phyloP scores from a whole-genome alignment of 2,329 filamentous ascomycete species.

The Immersiporthe knoxdaviesiana region DNA sequence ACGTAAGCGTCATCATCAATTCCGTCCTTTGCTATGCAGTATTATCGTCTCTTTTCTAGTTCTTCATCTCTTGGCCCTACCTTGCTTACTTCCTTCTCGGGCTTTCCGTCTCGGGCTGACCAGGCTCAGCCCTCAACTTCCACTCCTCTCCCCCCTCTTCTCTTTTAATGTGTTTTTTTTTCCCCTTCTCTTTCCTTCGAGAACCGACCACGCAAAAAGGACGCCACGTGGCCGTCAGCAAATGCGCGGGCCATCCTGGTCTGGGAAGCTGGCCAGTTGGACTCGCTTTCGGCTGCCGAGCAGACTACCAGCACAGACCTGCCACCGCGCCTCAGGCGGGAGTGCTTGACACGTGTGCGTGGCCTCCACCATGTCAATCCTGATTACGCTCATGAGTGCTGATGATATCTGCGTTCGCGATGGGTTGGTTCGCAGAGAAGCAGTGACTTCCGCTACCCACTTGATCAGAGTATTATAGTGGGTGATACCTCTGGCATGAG shows the following conservation, averaged over 20 bases:
- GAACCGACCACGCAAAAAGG: background rate
- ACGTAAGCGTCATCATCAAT: background rate
- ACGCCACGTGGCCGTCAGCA: background rate
- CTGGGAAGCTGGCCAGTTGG: background rate
- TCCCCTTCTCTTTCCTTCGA: background rate
- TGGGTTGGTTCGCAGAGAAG: background rate
- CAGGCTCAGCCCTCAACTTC: background rate
- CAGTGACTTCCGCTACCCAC: background rate
- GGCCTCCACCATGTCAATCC: background rate
- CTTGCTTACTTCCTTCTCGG: background rate
- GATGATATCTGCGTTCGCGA: background rate
- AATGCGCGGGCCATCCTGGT: background rate
- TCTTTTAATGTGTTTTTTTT: background rate
- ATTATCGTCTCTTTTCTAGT: background rate
- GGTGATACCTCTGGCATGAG: background rate
- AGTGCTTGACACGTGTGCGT: background rate
- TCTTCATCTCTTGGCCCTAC: background rate
- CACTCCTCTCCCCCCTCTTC: too few species aligned
- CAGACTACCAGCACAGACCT: background rate
- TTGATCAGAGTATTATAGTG: background rate
- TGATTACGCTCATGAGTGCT: background rate
- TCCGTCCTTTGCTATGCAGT: background rate
- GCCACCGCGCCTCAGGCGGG: background rate
- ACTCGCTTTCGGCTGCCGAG: slow-evolving; percentile 6
- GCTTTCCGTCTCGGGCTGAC: background rate